Evolutionary conservation across 257 asterid species (phyloP), one percentile per base, ranked within the genome.

Genomic region (Linderniella brevidens): DNA sequence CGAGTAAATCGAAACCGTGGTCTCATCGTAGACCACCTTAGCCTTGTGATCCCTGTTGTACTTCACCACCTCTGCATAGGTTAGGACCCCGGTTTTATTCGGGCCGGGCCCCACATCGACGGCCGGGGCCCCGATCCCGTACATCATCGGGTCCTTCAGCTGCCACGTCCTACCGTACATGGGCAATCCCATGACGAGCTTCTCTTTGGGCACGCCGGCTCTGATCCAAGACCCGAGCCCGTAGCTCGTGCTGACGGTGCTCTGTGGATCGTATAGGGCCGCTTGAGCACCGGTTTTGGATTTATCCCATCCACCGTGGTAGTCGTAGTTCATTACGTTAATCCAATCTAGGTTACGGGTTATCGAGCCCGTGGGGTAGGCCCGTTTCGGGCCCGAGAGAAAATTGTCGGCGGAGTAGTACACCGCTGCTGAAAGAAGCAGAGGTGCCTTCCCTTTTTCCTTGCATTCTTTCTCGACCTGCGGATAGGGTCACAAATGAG

Each of bases 391-490:
- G 1, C 56, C 78, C 15, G 64, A 48, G 0, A 74, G 60, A 48
- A 76, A 59, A 6, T 61, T 67, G 45, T 66, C 76, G 42, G 77
- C 61, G 5, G 94, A 63, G 60, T 75, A 86, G 61, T 86, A 77
- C 5, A 77, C 86, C 8, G 97, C 97, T 18, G 94, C 92, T 1
- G 94, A 46, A 48, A 86, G 81, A 63, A 86, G 77, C 29, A 86
- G 75, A 8, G 62, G 77, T 8, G 80, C 58, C 48, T 56, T 47
- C 15, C 45, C 25, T 1, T 70, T 52, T 20, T 53, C 40, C 0
- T 6, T 37, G 12, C 82, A 67, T 20, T 79, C 92, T 18, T 62
- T 57, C 11, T 43, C 25, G 10, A 79, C 77, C 55, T 56, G 86
- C n/a, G n/a, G n/a, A n/a, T n/a, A n/a, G n/a, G n/a, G n/a, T n/a